Evolutionary conservation across 1,284 basidiomycete genomes (phyloP), one percentile per base, ranked within the genome.

Genomic region (Rhizopogon hawkerae): DNA sequence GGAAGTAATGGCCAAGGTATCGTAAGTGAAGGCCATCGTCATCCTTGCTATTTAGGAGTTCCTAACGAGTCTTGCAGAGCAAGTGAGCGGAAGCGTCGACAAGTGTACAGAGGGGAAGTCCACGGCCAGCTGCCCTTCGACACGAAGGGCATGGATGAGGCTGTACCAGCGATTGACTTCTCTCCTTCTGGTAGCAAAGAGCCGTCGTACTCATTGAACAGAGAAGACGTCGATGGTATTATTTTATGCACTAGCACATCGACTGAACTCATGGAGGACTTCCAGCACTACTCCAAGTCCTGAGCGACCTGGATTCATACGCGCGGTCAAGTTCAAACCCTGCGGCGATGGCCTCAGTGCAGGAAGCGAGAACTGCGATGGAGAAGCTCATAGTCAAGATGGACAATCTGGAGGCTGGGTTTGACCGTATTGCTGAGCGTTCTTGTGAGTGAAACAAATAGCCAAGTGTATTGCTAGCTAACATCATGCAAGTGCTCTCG

Each of bases 101-200:
- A 89, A 60, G 74, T 85, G 16, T 89, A 91, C 58, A 77, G 85
- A 31, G 77, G 83, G 11, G 89, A 92, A 57, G 76, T 89, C 9
- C 78, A 88, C 56, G 84, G 83, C 0, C 83, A 89, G 57, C 70
- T 93, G 3, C 91, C 90, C 0, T 93, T 90, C 58, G 81, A 86
- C 33, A 76, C 82, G 5, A 71, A 73, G 48, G 84, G 83, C 10
- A 78, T 90, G 78, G 85, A 89, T 37, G 85, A 86, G 54, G 69
- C 80, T 1, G 83, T 88, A 1, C 88, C 89, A 0, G 73, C 71
- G 3, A 78, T 92, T 54, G 89, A 92, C 56, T 83, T 92, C 57
- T 80, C 81, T 0, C 81, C 88, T 0, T 73, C 73, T 0, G 82
- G 82, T 21, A 73, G 68, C 47, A 67, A 65, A 14, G 78, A 80